Base-by-base conservation (phyloP, 805 yeast genomes). In the Hagleromyces aurorensis region DNA sequence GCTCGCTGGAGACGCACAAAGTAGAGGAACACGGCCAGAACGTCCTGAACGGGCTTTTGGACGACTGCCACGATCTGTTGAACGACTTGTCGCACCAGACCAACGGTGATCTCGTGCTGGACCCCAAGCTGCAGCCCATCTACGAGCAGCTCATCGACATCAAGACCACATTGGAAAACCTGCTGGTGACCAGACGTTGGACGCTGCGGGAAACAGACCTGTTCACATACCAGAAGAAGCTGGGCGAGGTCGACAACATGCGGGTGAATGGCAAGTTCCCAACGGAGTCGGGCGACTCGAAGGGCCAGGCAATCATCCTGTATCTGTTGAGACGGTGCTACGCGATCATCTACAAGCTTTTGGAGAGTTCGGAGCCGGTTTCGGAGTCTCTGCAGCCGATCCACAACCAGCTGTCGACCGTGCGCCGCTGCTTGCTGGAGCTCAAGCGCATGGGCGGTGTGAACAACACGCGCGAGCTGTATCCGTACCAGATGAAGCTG, bases 141-240 rank as follows among this genome's bases (percentile, higher is more conserved):
- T 87, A 82, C 57, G 67, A 71, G 27, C 67, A 72, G 35, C 63
- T 91, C 41, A 61, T 71, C 17, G 72, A 69, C 25, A 66, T 85
- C 43, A 83, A 85, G 53, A 66, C 73, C 14, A 77, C 78, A 12
- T 67, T 91, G 37, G 95, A 84, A 44, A 84, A 83, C 43, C 63
- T 91, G 39, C 66, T 89, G 45, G 75, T 91, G 25, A 91, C 98
- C 3, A 77, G 96, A 57, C 72, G 98, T 55, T 91, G 99, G 99
- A 89, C 97, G 2, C 65, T 91, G 61, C 74, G 99, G 50, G 95
- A 87, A 49, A 91, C 98, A 0, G 99, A 91, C 59, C 66, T 91
- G 38, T 91, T 81, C 60, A 68, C 70, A 27, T 87, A 82, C 53
- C 94, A 86, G 57, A 75, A 78, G 48, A 67, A 68, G 39, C 64